Evolutionary conservation across 495 filamentous ascomycete species (phyloP).

Genomic region (Penicillium chermesinum): DNA sequence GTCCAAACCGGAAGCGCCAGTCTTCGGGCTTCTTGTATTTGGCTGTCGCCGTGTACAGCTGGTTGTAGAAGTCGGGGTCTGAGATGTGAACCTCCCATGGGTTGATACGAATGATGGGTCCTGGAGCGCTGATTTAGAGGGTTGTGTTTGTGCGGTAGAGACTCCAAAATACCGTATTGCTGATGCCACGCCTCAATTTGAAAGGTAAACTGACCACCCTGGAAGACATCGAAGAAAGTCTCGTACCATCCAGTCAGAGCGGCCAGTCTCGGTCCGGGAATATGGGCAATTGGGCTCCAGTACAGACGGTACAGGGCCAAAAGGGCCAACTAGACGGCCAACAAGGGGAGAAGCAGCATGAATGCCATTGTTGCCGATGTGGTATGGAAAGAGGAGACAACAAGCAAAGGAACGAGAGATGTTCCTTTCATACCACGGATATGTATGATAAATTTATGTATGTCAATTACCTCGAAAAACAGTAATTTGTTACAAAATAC

Average conservation of each 20-base stretch:
- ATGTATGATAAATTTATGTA: too few species aligned
- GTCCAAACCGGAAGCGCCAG: not conserved
- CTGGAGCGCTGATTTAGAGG: too few species aligned
- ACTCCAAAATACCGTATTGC: not conserved
- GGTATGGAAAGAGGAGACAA: too few species aligned
- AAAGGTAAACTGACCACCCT: not conserved
- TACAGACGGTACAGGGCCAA: not conserved
- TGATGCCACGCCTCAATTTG: not conserved
- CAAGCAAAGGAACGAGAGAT: too few species aligned
- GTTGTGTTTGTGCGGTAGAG: not conserved
- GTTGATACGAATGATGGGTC: not conserved
- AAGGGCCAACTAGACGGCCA: too few species aligned
- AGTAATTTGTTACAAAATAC: too few species aligned
- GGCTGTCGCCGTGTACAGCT: not conserved
- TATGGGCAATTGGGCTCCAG: not conserved
- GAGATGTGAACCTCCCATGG: not conserved
- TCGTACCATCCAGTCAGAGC: not conserved
- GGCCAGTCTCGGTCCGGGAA: not conserved
- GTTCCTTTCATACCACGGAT: too few species aligned
- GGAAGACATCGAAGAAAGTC: not conserved
- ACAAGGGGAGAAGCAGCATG: too few species aligned
- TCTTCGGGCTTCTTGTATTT: not conserved
- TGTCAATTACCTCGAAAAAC: too few species aligned
- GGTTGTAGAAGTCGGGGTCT: not conserved
- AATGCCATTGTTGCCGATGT: too few species aligned